Conservation (phyloP, 2,329 filamentous ascomycete genomes). For the Trichoderma sp. region DNA sequence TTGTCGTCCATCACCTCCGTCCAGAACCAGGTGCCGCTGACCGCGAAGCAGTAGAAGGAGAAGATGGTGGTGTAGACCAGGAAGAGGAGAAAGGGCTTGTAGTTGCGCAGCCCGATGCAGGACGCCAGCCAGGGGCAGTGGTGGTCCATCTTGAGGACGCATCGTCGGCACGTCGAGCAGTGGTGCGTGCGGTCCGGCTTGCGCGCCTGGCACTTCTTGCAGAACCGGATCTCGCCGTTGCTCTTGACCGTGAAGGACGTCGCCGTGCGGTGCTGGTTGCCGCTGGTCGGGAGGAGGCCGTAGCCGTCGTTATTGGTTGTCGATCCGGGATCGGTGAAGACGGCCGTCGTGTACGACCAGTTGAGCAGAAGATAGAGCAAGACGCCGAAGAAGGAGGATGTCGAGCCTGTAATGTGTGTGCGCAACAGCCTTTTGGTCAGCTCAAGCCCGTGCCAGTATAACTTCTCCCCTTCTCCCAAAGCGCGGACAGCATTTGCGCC, state of each 20-base stretch:
- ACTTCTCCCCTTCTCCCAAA: background rate
- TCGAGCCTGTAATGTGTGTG: constrained; percentile 47
- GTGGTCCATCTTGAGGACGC: constrained; percentile 99
- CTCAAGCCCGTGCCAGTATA: background rate
- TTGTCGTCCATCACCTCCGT: constrained; percentile 74
- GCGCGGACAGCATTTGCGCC: background rate
- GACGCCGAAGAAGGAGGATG: constrained; percentile 65
- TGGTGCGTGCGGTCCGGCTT: constrained; percentile 97
- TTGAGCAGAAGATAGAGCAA: constrained; percentile 77
- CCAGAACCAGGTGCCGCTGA: constrained; percentile 82
- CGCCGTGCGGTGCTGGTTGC: constrained; percentile 55
- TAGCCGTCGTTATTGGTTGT: constrained; percentile 70
- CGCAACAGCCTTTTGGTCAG: constrained; percentile 12
- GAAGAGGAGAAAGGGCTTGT: constrained; percentile 94
- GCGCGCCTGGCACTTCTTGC: constrained; percentile 93
- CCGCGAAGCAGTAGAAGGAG: constrained; percentile 78
- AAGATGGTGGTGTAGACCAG: constrained; percentile 86
- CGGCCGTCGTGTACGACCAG: constrained; percentile 87
- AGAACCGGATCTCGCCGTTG: constrained; percentile 83
- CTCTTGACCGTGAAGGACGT: constrained; percentile 90
- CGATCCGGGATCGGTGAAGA: constrained; percentile 86
- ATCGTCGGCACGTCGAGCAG: constrained; percentile 91
- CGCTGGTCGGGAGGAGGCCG: constrained; percentile 71
- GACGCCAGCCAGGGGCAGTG: constrained; percentile 98
- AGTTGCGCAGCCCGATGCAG: constrained; percentile 90